Evolutionary conservation across 352 stramenopile genomes (phyloP).

Genomic region (Pythium phragmiticola): DNA sequence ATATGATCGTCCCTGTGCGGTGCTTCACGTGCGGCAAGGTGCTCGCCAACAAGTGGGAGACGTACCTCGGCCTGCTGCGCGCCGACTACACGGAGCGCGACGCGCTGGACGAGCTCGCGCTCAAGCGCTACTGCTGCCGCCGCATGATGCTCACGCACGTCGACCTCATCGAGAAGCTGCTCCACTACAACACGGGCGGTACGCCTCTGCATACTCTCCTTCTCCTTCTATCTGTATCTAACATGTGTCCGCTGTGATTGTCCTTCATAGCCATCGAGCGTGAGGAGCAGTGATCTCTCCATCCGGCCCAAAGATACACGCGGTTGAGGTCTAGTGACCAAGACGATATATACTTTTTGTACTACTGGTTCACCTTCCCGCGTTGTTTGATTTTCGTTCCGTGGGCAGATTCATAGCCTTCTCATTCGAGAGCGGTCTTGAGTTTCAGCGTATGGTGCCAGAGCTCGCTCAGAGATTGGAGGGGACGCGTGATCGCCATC

Average conservation of each 20-base stretch:
- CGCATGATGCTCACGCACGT: slow-evolving; percentile 99
- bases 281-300: slow-evolving; percentile 36
- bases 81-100: slow-evolving; percentile 97
- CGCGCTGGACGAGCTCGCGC: slow-evolving; percentile 96
- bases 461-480: too few relatives aligned
- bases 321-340: not conserved
- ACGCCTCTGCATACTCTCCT: slow-evolving; percentile 9
- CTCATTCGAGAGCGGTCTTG: too few relatives aligned
- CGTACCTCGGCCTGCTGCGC: slow-evolving; percentile 96
- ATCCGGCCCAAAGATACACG: not conserved
- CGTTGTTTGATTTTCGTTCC: too few relatives aligned
- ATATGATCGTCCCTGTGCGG: slow-evolving; percentile 99
- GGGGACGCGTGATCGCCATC: too few relatives aligned
- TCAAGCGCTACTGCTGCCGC: slow-evolving; percentile 99
- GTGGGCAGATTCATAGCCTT: too few relatives aligned
- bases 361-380: not conserved
- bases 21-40: slow-evolving; percentile 99
- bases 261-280: slow-evolving; percentile 68
- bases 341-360: slow-evolving; percentile 8
- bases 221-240: not conserved
- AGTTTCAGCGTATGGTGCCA: too few relatives aligned
- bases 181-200: slow-evolving; percentile 99
- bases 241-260: slow-evolving; percentile 2
- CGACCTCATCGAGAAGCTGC: slow-evolving; percentile 99
- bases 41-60: slow-evolving; percentile 99